Conservation (phyloP, 2,329 filamentous ascomycete genomes). For the Cadophora sp. region DNA sequence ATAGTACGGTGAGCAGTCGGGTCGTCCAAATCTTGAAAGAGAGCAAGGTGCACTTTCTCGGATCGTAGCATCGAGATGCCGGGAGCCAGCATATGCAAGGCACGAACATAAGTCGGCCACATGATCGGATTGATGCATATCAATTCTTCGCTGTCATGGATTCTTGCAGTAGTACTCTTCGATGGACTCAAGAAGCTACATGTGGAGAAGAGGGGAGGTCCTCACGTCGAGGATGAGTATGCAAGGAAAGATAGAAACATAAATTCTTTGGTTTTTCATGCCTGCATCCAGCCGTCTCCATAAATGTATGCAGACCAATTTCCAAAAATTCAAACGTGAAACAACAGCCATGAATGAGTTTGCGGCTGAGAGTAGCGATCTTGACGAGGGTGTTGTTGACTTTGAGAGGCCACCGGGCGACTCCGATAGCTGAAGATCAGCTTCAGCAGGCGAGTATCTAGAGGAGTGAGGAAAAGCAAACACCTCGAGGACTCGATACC, state of each 20-base stretch:
- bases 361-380: background rate
- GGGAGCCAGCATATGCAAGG: constrained; percentile 5
- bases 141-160: background rate
- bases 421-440: background rate
- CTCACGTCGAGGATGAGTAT: background rate
- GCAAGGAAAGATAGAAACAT: background rate
- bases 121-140: constrained; percentile 7
- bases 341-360: too few species aligned
- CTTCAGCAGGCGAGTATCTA: background rate
- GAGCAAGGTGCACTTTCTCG: background rate
- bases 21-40: background rate
- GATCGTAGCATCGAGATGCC: background rate
- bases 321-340: too few species aligned
- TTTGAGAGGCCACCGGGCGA: background rate
- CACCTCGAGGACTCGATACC: background rate
- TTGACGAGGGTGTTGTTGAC: background rate
- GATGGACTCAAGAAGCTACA: background rate
- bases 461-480: constrained; percentile 4
- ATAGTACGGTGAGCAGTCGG: background rate
- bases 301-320: too few species aligned
- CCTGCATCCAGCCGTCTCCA: background rate
- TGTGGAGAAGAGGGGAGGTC: background rate
- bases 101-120: background rate
- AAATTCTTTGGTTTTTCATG: background rate
- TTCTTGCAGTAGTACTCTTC: background rate